Evolutionary conservation across 305 asterid species (phyloP), one percentile per base, ranked within the genome.

Genomic region (Fraxinus greggii): DNA sequence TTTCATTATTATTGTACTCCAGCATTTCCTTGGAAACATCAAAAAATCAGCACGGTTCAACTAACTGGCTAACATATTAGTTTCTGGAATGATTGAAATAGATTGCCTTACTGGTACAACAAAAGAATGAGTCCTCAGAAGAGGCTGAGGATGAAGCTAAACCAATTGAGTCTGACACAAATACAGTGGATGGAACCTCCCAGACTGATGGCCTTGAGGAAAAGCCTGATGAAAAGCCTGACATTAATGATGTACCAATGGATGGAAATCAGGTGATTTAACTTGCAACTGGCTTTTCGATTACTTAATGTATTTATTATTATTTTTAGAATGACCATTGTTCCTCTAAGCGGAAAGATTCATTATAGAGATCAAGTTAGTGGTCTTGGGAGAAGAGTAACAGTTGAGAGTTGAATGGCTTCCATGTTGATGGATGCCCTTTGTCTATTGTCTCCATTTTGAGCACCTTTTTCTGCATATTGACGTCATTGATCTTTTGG

Each of bases 221-320:
- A 86, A 95, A 95, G 88, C 98, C 99, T 51, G 98, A 90, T 9
- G 98, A 89, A 86, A 95, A 95, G 88, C 98, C 99, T 51, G 98
- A 95, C 85, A 95, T 95, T 72, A 95, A 95, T 80, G 97, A 95
- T 87, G 84, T 91, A 24, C 97, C 97, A 2, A 85, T 88, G 85
- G 97, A 92, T 35, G 95, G 91, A 89, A 90, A 51, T 69, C 89
- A 88, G 97, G 98, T 92, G 76, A 79, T 67, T 88, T 12, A 15
- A n/a, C 77, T 8, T 61, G 17, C 82, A 73, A n/a, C 35, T 12
- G 0, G 8, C 28, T 33, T 54, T 67, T 69, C 10, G 32, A 69
- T 74, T 51, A 35, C 75, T 29, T 32, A 12, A 38, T 42, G 1
- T 3, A 4, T 61, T 36, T 7, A 6, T 36, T 7, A 1, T 75